phyloP scores from a whole-genome alignment of 495 filamentous ascomycete genomes.

The Hypoxylon fragiforme region DNA sequence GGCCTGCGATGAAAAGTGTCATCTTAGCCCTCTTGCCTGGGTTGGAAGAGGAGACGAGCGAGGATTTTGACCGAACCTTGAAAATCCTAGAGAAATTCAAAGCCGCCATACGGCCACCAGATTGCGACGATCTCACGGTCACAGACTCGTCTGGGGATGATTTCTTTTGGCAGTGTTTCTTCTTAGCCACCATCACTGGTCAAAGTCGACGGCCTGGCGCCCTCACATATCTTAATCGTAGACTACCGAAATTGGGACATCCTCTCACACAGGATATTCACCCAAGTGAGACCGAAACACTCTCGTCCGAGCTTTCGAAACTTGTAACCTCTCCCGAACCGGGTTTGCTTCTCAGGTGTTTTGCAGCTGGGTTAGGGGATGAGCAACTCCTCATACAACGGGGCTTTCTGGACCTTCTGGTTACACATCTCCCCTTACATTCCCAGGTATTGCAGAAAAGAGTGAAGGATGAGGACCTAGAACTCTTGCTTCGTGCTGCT shows the following conservation, averaged over 20 bases:
- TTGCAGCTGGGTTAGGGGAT: slow-evolving; percentile 86
- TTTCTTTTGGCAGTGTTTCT: slow-evolving; percentile 98
- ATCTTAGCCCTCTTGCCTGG: slow-evolving; percentile 85
- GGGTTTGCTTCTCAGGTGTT: slow-evolving; percentile 84
- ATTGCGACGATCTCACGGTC: slow-evolving; percentile 52
- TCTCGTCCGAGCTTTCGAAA: slow-evolving; percentile 57
- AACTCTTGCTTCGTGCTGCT: slow-evolving; percentile 79
- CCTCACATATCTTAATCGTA: slow-evolving; percentile 78
- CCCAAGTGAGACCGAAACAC: slow-evolving; percentile 24
- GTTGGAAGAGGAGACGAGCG: slow-evolving; percentile 91
- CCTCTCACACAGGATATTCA: slow-evolving; percentile 36
- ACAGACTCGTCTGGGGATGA: slow-evolving; percentile 68
- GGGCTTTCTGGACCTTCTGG: slow-evolving; percentile 89
- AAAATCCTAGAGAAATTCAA: slow-evolving; percentile 78
- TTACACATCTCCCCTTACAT: slow-evolving; percentile 87
- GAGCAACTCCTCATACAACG: slow-evolving; percentile 89
- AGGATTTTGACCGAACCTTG: slow-evolving; percentile 91
- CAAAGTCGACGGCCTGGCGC: slow-evolving; percentile 80
- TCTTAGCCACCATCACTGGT: slow-evolving; percentile 89
- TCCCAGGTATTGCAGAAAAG: slow-evolving; percentile 76
- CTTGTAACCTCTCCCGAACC: slow-evolving; percentile 89
- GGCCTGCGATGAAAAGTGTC: slow-evolving; percentile 87
- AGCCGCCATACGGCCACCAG: slow-evolving; percentile 58
- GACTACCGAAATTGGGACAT: slow-evolving; percentile 71
- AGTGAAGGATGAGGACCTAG: slow-evolving; percentile 72